These are phyloP conservation scores for Phylloporus scabripes DNA, from an alignment of 768 basidiomycete species.

Conservation along the genomic window DNA sequence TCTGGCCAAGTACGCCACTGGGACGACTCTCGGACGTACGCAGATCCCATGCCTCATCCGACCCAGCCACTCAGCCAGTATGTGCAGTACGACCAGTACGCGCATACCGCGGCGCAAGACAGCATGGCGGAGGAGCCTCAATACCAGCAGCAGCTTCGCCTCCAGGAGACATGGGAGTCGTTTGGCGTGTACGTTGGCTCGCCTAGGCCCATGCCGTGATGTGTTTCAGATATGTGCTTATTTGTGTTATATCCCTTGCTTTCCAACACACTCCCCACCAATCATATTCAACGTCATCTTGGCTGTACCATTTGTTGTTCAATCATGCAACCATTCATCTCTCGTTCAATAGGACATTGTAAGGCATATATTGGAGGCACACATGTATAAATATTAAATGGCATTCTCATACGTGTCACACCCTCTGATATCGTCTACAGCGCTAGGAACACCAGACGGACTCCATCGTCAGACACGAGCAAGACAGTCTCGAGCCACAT, in stretches of 20 bases:
- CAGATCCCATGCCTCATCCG: not conserved
- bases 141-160: conserved; percentile 16
- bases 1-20: conserved; percentile 11
- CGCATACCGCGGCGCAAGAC: not conserved
- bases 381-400: not conserved
- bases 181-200: conserved; percentile 54
- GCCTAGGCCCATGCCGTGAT: conserved; percentile 5
- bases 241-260: not conserved
- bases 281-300: not conserved
- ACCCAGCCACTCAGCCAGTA: not conserved
- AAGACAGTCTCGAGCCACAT: not conserved
- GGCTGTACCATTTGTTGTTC: not conserved
- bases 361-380: not conserved
- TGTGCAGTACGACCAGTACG: conserved; percentile 5
- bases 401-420: no score
- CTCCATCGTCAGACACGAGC: not conserved
- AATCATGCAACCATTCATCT: not conserved
- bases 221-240: not conserved
- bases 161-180: conserved; percentile 60
- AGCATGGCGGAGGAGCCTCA: conserved; percentile 7
- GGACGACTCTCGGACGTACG: conserved; percentile 8
- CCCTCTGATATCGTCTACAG: not conserved
- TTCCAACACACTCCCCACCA: not conserved
- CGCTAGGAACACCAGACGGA: not conserved
- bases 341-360: not conserved